Evolutionary conservation across 352 stramenopile species (phyloP).

Genomic region (Globisporangium rhizosaccharum): DNA sequence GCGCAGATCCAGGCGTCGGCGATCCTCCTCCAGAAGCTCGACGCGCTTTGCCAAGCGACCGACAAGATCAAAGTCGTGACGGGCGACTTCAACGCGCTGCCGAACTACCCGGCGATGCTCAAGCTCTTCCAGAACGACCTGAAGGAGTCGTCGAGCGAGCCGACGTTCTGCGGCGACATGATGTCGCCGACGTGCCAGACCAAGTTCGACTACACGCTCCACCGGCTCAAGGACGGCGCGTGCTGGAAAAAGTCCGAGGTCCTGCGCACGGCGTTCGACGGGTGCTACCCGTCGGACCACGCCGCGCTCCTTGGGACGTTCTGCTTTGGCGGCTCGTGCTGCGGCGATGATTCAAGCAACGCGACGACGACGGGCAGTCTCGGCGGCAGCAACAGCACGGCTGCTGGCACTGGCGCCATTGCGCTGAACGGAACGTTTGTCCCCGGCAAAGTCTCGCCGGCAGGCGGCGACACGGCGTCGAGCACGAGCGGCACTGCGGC

Average conservation of each 20-base stretch:
- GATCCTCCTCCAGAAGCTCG: conserved; percentile 54
- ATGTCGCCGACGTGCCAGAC: conserved; percentile 43
- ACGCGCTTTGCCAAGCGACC: conserved; percentile 35
- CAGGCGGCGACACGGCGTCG: not conserved
- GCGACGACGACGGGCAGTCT: not conserved
- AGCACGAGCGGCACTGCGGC: conserved; percentile 10
- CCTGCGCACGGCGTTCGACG: conserved; percentile 50
- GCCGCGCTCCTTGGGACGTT: conserved; percentile 49
- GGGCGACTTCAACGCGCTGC: conserved; percentile 71
- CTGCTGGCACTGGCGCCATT: conserved; percentile 3
- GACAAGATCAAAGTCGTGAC: conserved; percentile 64
- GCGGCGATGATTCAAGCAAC: conserved; percentile 27
- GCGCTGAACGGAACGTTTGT: conserved; percentile 16
- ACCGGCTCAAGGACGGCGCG: conserved; percentile 31
- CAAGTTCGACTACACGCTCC: conserved; percentile 71
- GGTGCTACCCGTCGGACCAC: conserved; percentile 77
- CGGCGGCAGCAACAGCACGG: not conserved
- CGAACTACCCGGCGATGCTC: conserved; percentile 59
- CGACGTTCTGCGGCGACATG: conserved; percentile 71
- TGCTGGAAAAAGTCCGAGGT: conserved; percentile 56
- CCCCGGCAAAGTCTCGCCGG: conserved; percentile 17
- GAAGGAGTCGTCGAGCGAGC: conserved; percentile 40
- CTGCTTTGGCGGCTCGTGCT: conserved; percentile 58
- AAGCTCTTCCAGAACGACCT: conserved; percentile 44
- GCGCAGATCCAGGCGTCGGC: conserved; percentile 61